phyloP scores from a whole-genome alignment of 2,329 filamentous ascomycete species.

The Microdochium paspali region DNA sequence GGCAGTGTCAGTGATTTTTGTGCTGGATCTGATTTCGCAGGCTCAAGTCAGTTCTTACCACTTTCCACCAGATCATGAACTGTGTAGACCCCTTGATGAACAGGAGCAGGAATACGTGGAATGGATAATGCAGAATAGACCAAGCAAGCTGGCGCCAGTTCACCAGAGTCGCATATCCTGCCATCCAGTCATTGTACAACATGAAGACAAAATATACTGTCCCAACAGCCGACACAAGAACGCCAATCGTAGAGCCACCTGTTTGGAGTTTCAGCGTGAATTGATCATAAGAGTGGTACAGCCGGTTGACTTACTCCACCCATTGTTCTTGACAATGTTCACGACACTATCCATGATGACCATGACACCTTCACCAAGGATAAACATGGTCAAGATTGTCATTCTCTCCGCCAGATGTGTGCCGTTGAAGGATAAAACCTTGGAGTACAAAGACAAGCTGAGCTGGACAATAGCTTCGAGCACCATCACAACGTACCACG shows the following conservation, averaged over 20 bases:
- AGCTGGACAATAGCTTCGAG: constrained; percentile 42
- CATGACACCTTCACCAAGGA: constrained; percentile 47
- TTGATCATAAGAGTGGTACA: background rate
- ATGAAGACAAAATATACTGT: constrained; percentile 32
- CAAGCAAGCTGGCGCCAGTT: constrained; percentile 46
- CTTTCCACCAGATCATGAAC: constrained; percentile 34
- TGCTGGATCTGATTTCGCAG: no score
- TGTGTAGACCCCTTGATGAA: constrained; percentile 52
- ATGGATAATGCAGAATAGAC: constrained; percentile 48
- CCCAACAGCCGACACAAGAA: constrained; percentile 24
- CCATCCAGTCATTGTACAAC: constrained; percentile 50
- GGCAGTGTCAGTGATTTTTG: background rate
- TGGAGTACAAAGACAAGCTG: constrained; percentile 40
- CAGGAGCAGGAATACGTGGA: constrained; percentile 51
- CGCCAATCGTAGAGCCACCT: constrained; percentile 26
- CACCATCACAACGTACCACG: constrained; percentile 44
- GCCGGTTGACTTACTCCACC: constrained; percentile 23
- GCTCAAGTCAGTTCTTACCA: no score
- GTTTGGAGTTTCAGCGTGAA: background rate
- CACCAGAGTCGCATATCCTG: constrained; percentile 42
- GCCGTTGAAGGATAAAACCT: constrained; percentile 48
- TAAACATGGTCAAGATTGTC: constrained; percentile 54
- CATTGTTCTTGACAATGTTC: constrained; percentile 32
- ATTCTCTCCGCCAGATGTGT: constrained; percentile 56
- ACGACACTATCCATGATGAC: constrained; percentile 28